Conservation (phyloP, 2,329 filamentous ascomycete species). For the Arthrobotrys megalospora region DNA sequence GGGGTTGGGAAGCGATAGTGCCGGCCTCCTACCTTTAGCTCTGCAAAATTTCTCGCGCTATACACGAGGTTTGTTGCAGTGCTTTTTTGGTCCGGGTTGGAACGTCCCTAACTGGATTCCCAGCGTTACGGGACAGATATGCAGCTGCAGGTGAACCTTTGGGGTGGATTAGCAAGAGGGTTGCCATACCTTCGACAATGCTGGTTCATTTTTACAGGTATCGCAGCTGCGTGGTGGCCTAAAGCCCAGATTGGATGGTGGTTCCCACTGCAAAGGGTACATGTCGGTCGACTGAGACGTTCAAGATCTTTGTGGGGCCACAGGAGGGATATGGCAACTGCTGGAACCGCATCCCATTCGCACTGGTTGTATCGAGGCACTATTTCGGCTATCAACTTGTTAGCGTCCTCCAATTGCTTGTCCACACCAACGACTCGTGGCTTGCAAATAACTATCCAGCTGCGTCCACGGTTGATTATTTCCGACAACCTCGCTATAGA, state of each 20-base stretch:
- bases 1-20: conserved; percentile 51
- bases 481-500: conserved; percentile 52
- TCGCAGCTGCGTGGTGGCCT: conserved; percentile 49
- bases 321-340: conserved; percentile 39
- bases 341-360: conserved; percentile 61
- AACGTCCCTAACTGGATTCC: conserved; percentile 53
- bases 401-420: conserved; percentile 55
- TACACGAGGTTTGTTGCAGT: conserved; percentile 45
- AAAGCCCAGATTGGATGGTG: conserved; percentile 57
- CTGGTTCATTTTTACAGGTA: conserved; percentile 41
- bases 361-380: conserved; percentile 53
- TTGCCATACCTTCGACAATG: conserved; percentile 15
- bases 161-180: conserved; percentile 19
- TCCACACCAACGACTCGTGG: conserved; percentile 55
- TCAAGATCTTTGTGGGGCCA: conserved; percentile 58
- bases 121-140: conserved; percentile 59
- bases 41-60: conserved; percentile 52
- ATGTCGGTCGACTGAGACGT: conserved; percentile 47
- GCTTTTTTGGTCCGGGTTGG: conserved; percentile 54
- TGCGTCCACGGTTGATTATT: conserved; percentile 49
- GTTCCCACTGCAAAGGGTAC: conserved; percentile 22
- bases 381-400: conserved; percentile 60
- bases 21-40: conserved; percentile 40
- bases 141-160: conserved; percentile 47
- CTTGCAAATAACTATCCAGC: conserved; percentile 47